Evolutionary conservation across 345 rosid genomes (phyloP).

Genomic region (Erodium maritimum): DNA sequence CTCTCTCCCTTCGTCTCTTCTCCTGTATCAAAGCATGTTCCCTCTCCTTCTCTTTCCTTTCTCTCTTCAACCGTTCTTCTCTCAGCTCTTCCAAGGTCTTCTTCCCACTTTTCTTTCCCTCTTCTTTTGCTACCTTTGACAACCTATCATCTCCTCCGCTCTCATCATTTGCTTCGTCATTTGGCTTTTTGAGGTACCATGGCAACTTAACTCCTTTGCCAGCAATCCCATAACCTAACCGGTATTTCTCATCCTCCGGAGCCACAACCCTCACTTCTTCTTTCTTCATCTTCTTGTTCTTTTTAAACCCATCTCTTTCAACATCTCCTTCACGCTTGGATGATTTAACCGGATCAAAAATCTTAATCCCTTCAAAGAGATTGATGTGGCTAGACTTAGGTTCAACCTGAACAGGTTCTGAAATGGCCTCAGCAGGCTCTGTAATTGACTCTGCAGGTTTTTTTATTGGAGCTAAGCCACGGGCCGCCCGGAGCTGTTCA

Average conservation of each 20-base stretch:
- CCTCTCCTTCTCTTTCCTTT: slow-evolving; percentile 65
- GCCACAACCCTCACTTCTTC: slow-evolving; percentile 41
- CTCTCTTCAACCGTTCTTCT: slow-evolving; percentile 70
- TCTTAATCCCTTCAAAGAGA: slow-evolving; percentile 83
- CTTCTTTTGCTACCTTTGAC: slow-evolving; percentile 15
- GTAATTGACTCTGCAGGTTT: slow-evolving; percentile 13
- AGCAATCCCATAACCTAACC: slow-evolving; percentile 78
- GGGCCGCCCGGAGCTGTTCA: slow-evolving; percentile 61
- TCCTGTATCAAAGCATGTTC: slow-evolving; percentile 38
- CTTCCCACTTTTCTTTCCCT: slow-evolving; percentile 38
- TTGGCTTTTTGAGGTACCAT: slow-evolving; percentile 70
- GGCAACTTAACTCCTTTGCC: slow-evolving; percentile 92
- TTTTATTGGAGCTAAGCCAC: slow-evolving; percentile 57
- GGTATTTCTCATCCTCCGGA: slow-evolving; percentile 76
- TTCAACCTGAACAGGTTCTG: slow-evolving; percentile 18
- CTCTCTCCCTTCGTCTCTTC: slow-evolving; percentile 32
- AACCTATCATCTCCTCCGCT: slow-evolving; percentile 18
- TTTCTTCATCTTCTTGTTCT: slow-evolving; percentile 69
- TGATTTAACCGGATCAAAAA: slow-evolving; percentile 52
- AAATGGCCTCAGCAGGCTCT: background rate
- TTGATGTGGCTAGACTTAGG: slow-evolving; percentile 67
- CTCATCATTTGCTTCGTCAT: slow-evolving; percentile 19
- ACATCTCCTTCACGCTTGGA: slow-evolving; percentile 20
- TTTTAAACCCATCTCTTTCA: slow-evolving; percentile 42
- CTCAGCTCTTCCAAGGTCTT: slow-evolving; percentile 65